Evolutionary conservation across 164 flowering plant species (phyloP).

Genomic region (Echeveria elegans): DNA sequence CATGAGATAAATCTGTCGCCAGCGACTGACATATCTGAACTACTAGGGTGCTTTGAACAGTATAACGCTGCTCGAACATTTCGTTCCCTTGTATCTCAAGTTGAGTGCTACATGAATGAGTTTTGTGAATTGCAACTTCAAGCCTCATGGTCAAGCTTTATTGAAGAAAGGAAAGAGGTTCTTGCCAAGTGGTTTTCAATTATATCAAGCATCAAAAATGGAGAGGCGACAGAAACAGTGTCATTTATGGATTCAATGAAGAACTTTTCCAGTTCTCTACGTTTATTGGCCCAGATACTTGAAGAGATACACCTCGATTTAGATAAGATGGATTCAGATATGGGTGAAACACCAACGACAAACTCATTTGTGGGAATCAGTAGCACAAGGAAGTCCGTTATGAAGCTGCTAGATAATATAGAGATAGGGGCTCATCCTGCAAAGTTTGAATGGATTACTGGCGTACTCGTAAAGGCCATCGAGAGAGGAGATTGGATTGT

Average conservation of each 20-base stretch:
- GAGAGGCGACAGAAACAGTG: constrained; percentile 13
- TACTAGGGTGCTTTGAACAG: constrained; percentile 97
- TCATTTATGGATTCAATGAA: constrained; percentile 25
- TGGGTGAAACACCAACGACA: constrained; percentile 26
- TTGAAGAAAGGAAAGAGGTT: constrained; percentile 25
- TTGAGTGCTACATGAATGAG: constrained; percentile 52
- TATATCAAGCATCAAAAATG: constrained; percentile 25
- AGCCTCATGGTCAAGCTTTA: constrained; percentile 21
- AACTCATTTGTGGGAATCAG: constrained; percentile 52
- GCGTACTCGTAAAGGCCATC: constrained; percentile 70
- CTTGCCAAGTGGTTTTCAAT: constrained; percentile 52
- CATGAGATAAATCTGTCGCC: constrained; percentile 81
- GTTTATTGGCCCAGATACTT: constrained; percentile 44
- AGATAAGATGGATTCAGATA: constrained; percentile 15
- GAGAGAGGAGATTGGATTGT: constrained; percentile 95
- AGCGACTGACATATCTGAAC: constrained; percentile 85
- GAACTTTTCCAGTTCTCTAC: constrained; percentile 24
- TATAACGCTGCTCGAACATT: constrained; percentile 60
- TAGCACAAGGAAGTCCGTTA: constrained; percentile 24
- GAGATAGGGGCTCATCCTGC: constrained; percentile 31
- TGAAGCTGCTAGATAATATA: constrained; percentile 41
- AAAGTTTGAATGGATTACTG: constrained; percentile 94
- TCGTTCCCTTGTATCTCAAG: constrained; percentile 37
- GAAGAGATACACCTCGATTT: constrained; percentile 25
- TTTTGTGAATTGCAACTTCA: constrained; percentile 42